Evolutionary conservation across 306 rosid genomes (phyloP), one percentile per base, ranked within the genome.

Genomic region (Macrotyloma uniflorum): DNA sequence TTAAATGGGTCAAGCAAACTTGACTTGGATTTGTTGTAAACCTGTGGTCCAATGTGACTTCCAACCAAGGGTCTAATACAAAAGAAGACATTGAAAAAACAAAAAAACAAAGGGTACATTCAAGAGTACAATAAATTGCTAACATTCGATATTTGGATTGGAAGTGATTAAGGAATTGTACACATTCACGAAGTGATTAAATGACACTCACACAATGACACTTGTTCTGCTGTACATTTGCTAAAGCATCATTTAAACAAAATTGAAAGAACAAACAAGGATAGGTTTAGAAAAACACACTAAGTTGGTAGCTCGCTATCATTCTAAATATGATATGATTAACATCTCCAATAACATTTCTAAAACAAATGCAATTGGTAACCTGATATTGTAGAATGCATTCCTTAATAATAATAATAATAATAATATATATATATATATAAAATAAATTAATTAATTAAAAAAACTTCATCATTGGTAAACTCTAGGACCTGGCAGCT

Each of bases 201-300:
- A 65, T 65, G 32, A 38, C 20, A 65, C 14, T 63, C 69, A 33
- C 46, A 4, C 30, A 1, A 38, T 42, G 20, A 20, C 13, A 42
- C 53, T 67, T 32, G 70, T 65, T 22, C 9, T 10, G 20, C 24
- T 40, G 35, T 19, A 19, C 28, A 66, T 65, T 66, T 66, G 72
- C 72, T 40, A 40, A 66, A 40, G 53, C 72, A 40, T 66, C 51
- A 40, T 66, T 36, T 40, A 66, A 66, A 66, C 33, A 66, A 65
- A 65, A 66, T 66, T 66, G 72, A 40, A 38, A 66, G 53, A 20
- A 36, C 72, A 67, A 67, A 40, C 53, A 67, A 53, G 67, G 33
- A 4, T 38, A 30, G 42, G 23, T 38, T 66, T 53, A 38, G 53
- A 77, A 77, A 54, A 6, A 13, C 33, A 53, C 23, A 38, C 43